Conservation (phyloP, 1,284 basidiomycete species). For the Puccinia brachypodii region DNA sequence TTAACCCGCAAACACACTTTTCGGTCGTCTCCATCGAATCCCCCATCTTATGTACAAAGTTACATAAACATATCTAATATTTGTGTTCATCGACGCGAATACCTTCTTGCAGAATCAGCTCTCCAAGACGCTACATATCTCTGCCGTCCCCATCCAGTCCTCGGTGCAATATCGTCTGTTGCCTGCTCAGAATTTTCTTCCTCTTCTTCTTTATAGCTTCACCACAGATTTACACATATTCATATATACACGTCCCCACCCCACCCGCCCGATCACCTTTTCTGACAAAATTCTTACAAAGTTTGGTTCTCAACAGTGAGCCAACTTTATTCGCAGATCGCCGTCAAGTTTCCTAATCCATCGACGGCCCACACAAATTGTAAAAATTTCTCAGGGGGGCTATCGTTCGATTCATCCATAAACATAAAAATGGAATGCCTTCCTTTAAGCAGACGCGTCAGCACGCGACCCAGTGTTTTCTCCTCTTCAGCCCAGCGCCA, state of each 20-base stretch:
- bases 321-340: constrained; percentile 18
- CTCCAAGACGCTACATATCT: not conserved
- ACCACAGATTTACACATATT: not conserved
- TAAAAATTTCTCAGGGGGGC: not conserved
- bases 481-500: constrained; percentile 15
- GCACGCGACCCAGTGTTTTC: constrained; percentile 10
- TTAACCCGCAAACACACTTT: not conserved
- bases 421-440: not conserved
- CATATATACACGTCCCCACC: not conserved
- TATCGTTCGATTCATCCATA: constrained; percentile 4
- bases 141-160: constrained; percentile 2
- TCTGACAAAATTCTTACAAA: not conserved
- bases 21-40: constrained; percentile 8
- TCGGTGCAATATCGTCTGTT: constrained; percentile 2
- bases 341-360: not conserved
- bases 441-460: constrained; percentile 22
- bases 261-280: constrained; percentile 5
- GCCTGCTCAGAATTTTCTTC: not conserved
- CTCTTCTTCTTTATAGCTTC: not conserved
- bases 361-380: not conserved
- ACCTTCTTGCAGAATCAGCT: not conserved
- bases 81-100: not conserved
- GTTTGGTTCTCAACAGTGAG: constrained; percentile 3
- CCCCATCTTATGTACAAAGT: constrained; percentile 27
- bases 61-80: not conserved